Conservation (phyloP, 176 grass and related monocot genomes). For the Chrysopogon serrulatus region DNA sequence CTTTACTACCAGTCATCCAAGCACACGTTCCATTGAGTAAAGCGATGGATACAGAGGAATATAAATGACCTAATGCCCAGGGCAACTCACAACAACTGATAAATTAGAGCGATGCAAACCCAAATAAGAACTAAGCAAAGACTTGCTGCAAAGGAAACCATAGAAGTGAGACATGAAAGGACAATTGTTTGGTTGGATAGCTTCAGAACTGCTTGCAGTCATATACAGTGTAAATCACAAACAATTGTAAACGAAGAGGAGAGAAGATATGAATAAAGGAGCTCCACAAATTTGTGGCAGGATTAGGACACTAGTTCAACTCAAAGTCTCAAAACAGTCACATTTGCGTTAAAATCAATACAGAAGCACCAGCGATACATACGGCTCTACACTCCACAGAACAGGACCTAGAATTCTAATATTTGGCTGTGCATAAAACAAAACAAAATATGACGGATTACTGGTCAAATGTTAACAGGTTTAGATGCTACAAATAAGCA, state of each 20-base stretch:
- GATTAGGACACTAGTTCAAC: background rate
- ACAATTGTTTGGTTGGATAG: background rate
- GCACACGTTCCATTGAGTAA: background rate
- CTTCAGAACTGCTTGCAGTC: background rate
- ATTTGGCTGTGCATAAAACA: background rate
- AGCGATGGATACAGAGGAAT: constrained; percentile 12
- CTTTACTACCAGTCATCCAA: background rate
- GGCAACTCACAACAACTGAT: background rate
- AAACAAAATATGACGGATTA: background rate
- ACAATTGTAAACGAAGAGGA: background rate
- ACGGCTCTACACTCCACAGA: background rate
- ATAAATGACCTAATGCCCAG: background rate
- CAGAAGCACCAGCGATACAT: background rate
- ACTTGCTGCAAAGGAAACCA: background rate
- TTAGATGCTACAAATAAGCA: background rate
- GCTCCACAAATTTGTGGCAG: background rate
- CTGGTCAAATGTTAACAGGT: background rate
- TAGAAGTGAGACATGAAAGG: background rate
- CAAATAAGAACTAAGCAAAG: background rate
- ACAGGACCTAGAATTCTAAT: background rate
- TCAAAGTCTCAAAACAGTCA: background rate
- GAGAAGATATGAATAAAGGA: background rate
- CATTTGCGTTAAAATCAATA: constrained; percentile 11
- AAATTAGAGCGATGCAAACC: background rate
- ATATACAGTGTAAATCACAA: background rate